phyloP scores from a whole-genome alignment of 306 rosid species.

The Medicago arabica region DNA sequence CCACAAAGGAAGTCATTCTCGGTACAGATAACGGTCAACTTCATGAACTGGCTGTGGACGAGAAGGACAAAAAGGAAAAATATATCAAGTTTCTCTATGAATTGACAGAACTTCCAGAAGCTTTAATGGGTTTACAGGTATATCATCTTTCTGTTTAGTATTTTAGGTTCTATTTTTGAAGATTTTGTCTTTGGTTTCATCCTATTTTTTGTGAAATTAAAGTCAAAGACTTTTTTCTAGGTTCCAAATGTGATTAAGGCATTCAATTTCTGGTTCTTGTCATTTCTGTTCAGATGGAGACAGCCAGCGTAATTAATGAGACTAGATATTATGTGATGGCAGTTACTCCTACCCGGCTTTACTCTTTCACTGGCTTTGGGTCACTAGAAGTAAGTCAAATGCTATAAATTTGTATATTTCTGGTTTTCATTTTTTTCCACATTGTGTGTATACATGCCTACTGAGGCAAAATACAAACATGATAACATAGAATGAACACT shows the following conservation, averaged over 20 bases:
- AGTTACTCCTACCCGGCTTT: constrained; percentile 92
- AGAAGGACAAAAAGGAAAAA: constrained; percentile 97
- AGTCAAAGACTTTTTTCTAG: constrained; percentile 2
- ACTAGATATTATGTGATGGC: constrained; percentile 95
- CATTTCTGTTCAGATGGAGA: constrained; percentile 80
- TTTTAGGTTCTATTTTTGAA: constrained; percentile 32
- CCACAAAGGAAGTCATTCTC: constrained; percentile 89
- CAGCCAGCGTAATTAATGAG: constrained; percentile 73
- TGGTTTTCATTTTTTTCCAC: background rate
- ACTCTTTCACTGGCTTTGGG: constrained; percentile 89
- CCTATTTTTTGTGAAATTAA: constrained; percentile 26
- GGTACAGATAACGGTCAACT: constrained; percentile 92
- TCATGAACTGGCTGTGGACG: constrained; percentile 87
- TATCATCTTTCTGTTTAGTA: constrained; percentile 30
- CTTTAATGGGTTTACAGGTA: constrained; percentile 90
- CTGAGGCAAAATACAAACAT: background rate
- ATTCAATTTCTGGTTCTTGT: constrained; percentile 41
- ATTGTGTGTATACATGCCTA: constrained; percentile 1
- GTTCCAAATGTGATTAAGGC: constrained; percentile 18
- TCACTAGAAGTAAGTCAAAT: constrained; percentile 74
- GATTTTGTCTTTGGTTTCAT: constrained; percentile 34
- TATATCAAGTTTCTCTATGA: constrained; percentile 76
- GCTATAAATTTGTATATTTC: constrained; percentile 16
- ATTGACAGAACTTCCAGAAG: constrained; percentile 76
- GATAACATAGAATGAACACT: background rate